These are phyloP conservation scores for Erodium maritimum DNA, from an alignment of 345 rosid genomes.

Conservation along the genomic window DNA sequence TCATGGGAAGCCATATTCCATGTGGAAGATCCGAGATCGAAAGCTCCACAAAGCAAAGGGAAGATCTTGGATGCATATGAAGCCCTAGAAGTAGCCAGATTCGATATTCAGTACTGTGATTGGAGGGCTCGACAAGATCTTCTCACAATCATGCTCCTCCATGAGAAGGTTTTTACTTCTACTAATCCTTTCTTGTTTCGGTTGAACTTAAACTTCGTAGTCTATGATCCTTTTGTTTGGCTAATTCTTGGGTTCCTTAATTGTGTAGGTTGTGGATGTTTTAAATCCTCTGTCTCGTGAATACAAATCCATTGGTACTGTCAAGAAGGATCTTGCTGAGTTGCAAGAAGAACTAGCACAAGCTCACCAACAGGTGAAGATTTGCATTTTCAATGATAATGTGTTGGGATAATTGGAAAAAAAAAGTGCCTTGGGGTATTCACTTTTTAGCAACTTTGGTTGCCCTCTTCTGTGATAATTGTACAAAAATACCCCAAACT, in stretches of 20 bases:
- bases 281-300: constrained; percentile 93
- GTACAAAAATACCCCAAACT: too few relatives aligned
- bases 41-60: constrained; percentile 68
- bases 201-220: too few relatives aligned
- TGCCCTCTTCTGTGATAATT: too few relatives aligned
- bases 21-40: constrained; percentile 94
- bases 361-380: constrained; percentile 71
- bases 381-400: too few relatives aligned
- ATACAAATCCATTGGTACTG: constrained; percentile 77
- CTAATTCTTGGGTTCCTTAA: background rate
- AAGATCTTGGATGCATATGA: constrained; percentile 76
- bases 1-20: constrained; percentile 64
- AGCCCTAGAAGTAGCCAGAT: constrained; percentile 88
- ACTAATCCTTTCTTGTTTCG: background rate
- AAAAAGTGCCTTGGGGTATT: too few relatives aligned
- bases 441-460: too few relatives aligned
- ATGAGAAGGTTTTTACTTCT: constrained; percentile 43
- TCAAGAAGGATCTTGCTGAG: constrained; percentile 85
- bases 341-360: constrained; percentile 71
- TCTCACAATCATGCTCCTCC: constrained; percentile 82
- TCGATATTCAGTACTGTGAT: constrained; percentile 79
- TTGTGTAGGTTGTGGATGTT: constrained; percentile 78
- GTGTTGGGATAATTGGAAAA: too few relatives aligned
- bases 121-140: constrained; percentile 99
- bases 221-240: background rate